phyloP scores from a whole-genome alignment of 805 yeast genomes.

The Wickerhamomyces alni region DNA sequence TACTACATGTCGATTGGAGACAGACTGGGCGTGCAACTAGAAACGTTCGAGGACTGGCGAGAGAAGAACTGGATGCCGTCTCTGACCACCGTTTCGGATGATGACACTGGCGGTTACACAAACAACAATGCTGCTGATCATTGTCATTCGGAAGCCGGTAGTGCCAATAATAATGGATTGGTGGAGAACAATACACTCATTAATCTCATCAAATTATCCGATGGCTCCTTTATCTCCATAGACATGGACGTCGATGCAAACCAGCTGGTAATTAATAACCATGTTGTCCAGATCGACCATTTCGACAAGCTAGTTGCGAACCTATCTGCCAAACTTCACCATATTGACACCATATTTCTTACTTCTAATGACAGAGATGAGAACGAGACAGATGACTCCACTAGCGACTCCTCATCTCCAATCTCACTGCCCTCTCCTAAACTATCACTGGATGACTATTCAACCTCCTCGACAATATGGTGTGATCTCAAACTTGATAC shows the following conservation, averaged over 20 bases:
- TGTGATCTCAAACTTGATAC: slow-evolving; percentile 13
- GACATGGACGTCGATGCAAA: neutral
- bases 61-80: neutral
- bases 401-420: slow-evolving; percentile 9
- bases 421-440: slow-evolving; percentile 3
- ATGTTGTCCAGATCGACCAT: slow-evolving; percentile 9
- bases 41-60: slow-evolving; percentile 15
- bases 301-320: slow-evolving; percentile 8
- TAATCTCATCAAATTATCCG: slow-evolving; percentile 10
- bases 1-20: slow-evolving; percentile 14
- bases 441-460: neutral
- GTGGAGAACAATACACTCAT: slow-evolving; percentile 2
- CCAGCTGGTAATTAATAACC: slow-evolving; percentile 10
- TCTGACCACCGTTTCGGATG: neutral
- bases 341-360: neutral
- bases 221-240: slow-evolving; percentile 12
- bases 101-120: neutral
- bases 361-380: neutral
- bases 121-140: neutral
- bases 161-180: neutral
- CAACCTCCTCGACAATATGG: slow-evolving; percentile 4
- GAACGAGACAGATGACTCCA: slow-evolving; percentile 1
- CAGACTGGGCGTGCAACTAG: slow-evolving; percentile 6
- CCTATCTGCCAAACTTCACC: slow-evolving; percentile 6
- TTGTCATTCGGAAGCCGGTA: neutral